Base-by-base conservation (phyloP, 495 filamentous ascomycete genomes). In the Barbatosphaeria neglecta region DNA sequence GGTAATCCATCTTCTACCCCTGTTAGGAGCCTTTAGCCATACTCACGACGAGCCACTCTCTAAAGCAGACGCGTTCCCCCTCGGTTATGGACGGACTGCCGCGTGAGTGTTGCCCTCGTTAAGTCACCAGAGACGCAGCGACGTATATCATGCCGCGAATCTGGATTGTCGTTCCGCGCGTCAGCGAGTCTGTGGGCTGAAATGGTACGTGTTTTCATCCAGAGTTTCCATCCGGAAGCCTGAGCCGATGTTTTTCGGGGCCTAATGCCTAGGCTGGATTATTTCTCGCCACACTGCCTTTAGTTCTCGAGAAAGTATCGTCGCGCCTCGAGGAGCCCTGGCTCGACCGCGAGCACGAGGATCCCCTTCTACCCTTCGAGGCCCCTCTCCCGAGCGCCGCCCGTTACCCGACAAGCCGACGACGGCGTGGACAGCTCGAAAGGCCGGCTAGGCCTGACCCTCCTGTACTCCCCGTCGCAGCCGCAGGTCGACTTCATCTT, bases 401-500 rank as follows among this genome's bases (percentile, higher is more conserved):
- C 28, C 9, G 3, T 33, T 11, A 33, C 28, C 28, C 28, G 28
- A 33, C 6, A 33, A 33, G 28, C 9, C 28, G 28, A 33, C 28
- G 11, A 33, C 28, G 15, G 28, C 28, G 28, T 33, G 28, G 28
- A 33, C 11, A 13, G 11, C 28, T 15, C 19, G 1, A 58, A 50
- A 51, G 54, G 54, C 4, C 37, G 44, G 0, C 40, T 59, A 8
- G 54, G 54, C 9, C 41, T 59, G 37, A 51, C 27, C 31, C 47
- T 51, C 0, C 22, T 59, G 1, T 44, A 48, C 18, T 23, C 23
- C 4, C 54, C 56, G 8, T 20, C 19, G 17, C 44, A 55, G 10
- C 31, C 51, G 41, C 38, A 51, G 11, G 27, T 61, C 41, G 63
- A 68, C 41, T 48, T 68, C 27, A 35, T 62, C 17, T 61, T 61